These are phyloP conservation scores for Smittium culicis DNA, from an alignment of 371 early-diverging fungal genomes.

Conservation along the genomic window DNA sequence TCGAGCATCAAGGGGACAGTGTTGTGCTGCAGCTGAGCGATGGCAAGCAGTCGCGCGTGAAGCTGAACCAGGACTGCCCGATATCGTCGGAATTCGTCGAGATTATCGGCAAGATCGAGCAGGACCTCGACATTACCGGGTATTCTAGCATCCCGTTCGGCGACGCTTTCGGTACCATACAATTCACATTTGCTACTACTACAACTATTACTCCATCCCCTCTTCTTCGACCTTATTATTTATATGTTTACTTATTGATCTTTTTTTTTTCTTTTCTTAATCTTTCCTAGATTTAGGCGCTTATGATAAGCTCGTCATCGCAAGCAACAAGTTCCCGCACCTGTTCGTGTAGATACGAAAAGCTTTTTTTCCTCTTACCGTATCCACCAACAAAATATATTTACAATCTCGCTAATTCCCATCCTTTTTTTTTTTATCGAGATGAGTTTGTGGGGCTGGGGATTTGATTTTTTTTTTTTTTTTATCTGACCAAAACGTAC, in stretches of 20 bases:
- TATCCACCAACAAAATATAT: too few species aligned
- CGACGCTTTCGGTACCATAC: constrained; percentile 1
- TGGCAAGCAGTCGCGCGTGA: not conserved
- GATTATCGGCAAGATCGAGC: constrained; percentile 8
- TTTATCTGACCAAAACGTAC: too few species aligned
- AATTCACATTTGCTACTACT: not conserved
- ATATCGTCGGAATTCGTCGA: not conserved
- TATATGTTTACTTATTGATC: not conserved
- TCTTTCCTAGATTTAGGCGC: constrained; percentile 2
- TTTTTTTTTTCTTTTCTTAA: not conserved
- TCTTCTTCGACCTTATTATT: not conserved
- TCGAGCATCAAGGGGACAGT: too few species aligned
- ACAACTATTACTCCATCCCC: not conserved
- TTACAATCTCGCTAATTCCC: too few species aligned
- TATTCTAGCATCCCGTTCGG: constrained; percentile 5
- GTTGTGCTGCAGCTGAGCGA: not conserved
- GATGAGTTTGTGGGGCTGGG: too few species aligned
- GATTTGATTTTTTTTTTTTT: too few species aligned
- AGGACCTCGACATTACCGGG: not conserved
- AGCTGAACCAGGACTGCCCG: not conserved
- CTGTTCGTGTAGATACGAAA: not conserved
- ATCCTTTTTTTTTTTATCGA: too few species aligned
- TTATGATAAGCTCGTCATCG: constrained; percentile 7
- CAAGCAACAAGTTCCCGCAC: not conserved
- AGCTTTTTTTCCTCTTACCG: too few species aligned